A percentile compares a stretch with the other conserved stretches of the same genome.
Conservation (phyloP, 441 rosid species). For the Gossypium aridum region DNA sequence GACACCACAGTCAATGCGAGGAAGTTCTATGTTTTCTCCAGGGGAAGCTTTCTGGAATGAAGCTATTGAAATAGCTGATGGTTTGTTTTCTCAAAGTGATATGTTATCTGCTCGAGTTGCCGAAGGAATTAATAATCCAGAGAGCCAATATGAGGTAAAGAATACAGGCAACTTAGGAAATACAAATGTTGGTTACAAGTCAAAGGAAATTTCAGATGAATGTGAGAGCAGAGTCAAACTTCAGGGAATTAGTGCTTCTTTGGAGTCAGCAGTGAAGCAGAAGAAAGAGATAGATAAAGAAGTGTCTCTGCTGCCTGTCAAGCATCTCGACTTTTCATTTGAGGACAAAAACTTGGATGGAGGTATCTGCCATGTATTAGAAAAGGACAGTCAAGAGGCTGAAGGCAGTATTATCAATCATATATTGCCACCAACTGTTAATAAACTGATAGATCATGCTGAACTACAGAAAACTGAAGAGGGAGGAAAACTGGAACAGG, state of each 20-base stretch:
- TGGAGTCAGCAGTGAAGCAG: conserved; percentile 32
- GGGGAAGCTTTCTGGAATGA: conserved; percentile 97
- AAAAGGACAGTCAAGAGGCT: conserved; percentile 31
- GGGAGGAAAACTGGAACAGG: conserved; percentile 19
- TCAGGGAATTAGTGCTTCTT: conserved; percentile 28
- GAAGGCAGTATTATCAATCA: conserved; percentile 30
- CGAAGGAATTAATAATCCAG: conserved; percentile 21
- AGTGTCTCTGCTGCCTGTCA: conserved; percentile 72
- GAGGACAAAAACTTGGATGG: conserved; percentile 51
- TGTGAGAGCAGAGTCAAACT: conserved; percentile 34
- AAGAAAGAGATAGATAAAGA: conserved; percentile 30
- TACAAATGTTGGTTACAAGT: conserved; percentile 27
- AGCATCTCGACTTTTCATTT: conserved; percentile 67
- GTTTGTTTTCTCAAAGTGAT: conserved; percentile 41
- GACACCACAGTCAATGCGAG: conserved; percentile 72
- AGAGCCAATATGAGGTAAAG: conserved; percentile 19
- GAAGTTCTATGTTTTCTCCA: conserved; percentile 91
- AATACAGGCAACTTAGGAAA: conserved; percentile 21
- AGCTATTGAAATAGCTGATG: conserved; percentile 91
- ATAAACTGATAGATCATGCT: conserved; percentile 12
- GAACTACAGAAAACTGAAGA: conserved; percentile 26
- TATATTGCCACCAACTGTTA: conserved; percentile 23
- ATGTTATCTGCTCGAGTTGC: conserved; percentile 22
- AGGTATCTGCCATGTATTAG: conserved; percentile 15
- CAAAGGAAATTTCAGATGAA: conserved; percentile 33